Percentiles rank a stretch among this genome's conserved stretches.
Evolutionary conservation across 495 filamentous ascomycete genomes (phyloP).

Genomic region (Trichoderma orchidacearum): DNA sequence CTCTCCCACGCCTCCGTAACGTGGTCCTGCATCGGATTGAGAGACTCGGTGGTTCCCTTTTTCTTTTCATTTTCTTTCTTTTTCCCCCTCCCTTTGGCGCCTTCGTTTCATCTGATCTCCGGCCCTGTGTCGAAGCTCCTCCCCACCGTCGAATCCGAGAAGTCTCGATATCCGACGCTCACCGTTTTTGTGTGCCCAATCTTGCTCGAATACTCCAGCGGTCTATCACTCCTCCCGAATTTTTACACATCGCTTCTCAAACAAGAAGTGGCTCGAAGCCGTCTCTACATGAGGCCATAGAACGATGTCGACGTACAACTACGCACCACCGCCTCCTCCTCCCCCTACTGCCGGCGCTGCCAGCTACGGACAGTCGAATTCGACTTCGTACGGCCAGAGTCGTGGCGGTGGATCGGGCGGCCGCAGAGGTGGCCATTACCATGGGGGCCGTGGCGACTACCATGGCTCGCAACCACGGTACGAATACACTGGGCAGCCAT

Average conservation of each 20-base stretch:
- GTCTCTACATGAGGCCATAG: neutral
- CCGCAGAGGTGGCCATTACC: conserved; percentile 20
- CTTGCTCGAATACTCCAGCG: neutral
- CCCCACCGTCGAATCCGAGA: neutral
- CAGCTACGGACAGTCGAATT: conserved; percentile 7
- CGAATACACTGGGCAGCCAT: conserved; percentile 10
- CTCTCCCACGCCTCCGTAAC: no score
- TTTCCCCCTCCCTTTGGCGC: neutral
- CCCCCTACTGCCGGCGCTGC: conserved; percentile 24
- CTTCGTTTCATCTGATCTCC: neutral
- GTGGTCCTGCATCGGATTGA: no score
- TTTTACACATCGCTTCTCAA: neutral
- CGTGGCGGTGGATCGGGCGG: conserved; percentile 15
- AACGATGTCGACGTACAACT: conserved; percentile 32
- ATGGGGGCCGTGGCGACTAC: conserved; percentile 17
- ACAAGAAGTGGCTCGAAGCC: neutral
- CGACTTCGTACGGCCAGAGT: conserved; percentile 13
- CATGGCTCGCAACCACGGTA: neutral
- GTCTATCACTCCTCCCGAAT: neutral
- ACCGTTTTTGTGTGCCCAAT: neutral
- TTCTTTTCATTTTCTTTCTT: neutral
- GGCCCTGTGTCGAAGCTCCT: neutral
- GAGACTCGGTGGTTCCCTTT: no score
- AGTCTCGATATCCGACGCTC: neutral
- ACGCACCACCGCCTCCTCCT: conserved; percentile 40